Conservation (phyloP, 768 basidiomycete species). For the Amanita jacksonii region DNA sequence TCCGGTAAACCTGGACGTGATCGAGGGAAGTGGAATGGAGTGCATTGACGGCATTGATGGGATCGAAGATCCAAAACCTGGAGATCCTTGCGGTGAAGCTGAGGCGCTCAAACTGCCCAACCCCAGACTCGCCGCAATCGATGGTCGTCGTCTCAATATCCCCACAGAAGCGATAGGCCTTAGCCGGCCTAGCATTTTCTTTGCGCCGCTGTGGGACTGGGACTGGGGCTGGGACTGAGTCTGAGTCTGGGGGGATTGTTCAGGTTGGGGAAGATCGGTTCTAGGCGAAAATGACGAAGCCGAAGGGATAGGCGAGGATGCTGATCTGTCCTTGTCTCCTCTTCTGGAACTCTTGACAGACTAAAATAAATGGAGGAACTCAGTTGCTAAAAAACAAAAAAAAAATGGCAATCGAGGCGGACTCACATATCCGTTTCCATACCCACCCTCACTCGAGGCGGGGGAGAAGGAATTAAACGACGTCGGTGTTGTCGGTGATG, state of each 20-base stretch:
- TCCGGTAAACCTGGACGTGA: too few relatives aligned
- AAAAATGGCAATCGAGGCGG: not conserved
- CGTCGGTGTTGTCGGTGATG: too few relatives aligned
- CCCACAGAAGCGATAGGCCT: not conserved
- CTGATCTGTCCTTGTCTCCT: not conserved
- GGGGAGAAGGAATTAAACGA: too few relatives aligned
- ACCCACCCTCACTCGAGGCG: slow-evolving; percentile 2
- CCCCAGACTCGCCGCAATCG: not conserved
- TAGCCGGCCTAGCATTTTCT: not conserved
- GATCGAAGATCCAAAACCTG: too few relatives aligned
- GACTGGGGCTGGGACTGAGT: too few relatives aligned
- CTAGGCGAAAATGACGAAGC: not conserved
- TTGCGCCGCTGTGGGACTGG: too few relatives aligned
- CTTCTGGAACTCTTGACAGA: not conserved
- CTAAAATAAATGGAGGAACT: too few relatives aligned
- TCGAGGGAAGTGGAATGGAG: too few relatives aligned
- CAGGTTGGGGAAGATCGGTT: not conserved
- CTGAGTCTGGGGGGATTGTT: too few relatives aligned
- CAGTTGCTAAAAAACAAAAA: not conserved
- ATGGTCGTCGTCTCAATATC: not conserved
- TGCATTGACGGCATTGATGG: not conserved
- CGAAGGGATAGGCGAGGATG: slow-evolving; percentile 1
- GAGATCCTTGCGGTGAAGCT: too few relatives aligned
- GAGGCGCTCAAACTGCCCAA: not conserved
- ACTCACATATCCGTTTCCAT: not conserved